These are phyloP conservation scores for Fusarium nanum DNA, from an alignment of 2,329 filamentous ascomycete species.

Conservation along the genomic window DNA sequence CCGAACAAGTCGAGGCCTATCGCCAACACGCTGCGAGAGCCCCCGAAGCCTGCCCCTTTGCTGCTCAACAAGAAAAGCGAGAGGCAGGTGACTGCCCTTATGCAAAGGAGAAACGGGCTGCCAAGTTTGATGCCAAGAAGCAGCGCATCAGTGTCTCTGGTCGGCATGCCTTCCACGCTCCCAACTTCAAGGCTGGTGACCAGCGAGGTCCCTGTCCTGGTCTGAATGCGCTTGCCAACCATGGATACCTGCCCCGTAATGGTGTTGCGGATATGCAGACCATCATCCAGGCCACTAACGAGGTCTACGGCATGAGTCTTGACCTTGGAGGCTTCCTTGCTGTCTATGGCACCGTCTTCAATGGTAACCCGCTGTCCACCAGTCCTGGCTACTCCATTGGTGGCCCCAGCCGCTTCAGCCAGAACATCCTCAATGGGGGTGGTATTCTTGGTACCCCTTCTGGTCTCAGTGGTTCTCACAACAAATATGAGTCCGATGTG, in stretches of 20 bases:
- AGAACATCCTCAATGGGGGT: slow-evolving; percentile 56
- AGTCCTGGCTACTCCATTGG: slow-evolving; percentile 65
- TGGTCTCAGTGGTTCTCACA: slow-evolving; percentile 61
- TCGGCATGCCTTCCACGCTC: background rate
- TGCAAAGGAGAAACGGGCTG: background rate
- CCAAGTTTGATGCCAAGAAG: slow-evolving; percentile 6
- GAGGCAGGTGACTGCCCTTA: background rate
- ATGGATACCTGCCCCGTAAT: slow-evolving; percentile 6
- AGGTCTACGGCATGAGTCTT: slow-evolving; percentile 60
- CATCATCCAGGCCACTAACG: slow-evolving; percentile 11
- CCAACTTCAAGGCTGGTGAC: slow-evolving; percentile 4
- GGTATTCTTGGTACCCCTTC: slow-evolving; percentile 18
- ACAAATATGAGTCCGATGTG: slow-evolving; percentile 65
- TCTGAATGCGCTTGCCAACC: slow-evolving; percentile 12
- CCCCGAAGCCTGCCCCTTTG: background rate
- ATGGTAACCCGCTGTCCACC: slow-evolving; percentile 62
- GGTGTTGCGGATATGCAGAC: slow-evolving; percentile 12
- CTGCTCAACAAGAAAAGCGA: background rate
- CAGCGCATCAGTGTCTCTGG: slow-evolving; percentile 6
- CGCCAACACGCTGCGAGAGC: background rate
- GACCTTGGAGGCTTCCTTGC: slow-evolving; percentile 57
- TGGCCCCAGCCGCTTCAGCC: slow-evolving; percentile 52
- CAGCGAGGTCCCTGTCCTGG: slow-evolving; percentile 15
- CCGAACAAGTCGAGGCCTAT: slow-evolving; percentile 4
- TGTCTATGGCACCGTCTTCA: slow-evolving; percentile 60